Evolutionary conservation across 129 eudicot genomes (phyloP), one percentile per base, ranked within the genome.

Genomic region (Arctium lappa): DNA sequence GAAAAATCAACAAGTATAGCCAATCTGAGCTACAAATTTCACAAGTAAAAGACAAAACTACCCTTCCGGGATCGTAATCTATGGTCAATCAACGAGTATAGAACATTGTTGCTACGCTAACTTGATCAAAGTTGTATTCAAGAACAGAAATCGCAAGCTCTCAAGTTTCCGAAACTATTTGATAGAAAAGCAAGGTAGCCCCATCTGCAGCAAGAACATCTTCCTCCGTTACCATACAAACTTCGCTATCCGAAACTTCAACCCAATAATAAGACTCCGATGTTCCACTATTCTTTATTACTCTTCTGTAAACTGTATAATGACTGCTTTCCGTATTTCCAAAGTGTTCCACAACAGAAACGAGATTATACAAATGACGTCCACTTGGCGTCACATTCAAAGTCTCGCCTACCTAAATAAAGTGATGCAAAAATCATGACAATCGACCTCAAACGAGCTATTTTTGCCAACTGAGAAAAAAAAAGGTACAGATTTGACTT

Each of bases 291-390:
- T 77, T 79, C 68, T 42, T 84, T 77, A 32, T 75, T 37, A 85
- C 91, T 89, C 93, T 88, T 90, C 98, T 86, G 86, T 93, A 95
- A 77, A 95, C 95, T 5, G 86, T 93, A 81, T 95, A 95, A 82
- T 95, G 99, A 33, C 99, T 98, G n/a, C 91, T 66, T 84, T 93
- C 91, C 13, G 91, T 81, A 66, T 62, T 82, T 75, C 98, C 98
- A 80, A 87, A 90, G 85, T 95, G 99, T 84, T 86, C 92, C 65
- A 93, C 98, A 12, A 91, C 99, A 11, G 99, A 95, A 76, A 90
- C 98, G 18, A 95, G 91, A 72, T 89, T 87, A 84, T 93, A 95
- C 34, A 10, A 71, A 79, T 83, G 85, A 50, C 6, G 33, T 46
- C 56, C 79, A 1, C 68, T 9, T 7, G 89, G 76, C 27, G 75